phyloP scores from a whole-genome alignment of 345 rosid species.

The Stellera chamaejasme region DNA sequence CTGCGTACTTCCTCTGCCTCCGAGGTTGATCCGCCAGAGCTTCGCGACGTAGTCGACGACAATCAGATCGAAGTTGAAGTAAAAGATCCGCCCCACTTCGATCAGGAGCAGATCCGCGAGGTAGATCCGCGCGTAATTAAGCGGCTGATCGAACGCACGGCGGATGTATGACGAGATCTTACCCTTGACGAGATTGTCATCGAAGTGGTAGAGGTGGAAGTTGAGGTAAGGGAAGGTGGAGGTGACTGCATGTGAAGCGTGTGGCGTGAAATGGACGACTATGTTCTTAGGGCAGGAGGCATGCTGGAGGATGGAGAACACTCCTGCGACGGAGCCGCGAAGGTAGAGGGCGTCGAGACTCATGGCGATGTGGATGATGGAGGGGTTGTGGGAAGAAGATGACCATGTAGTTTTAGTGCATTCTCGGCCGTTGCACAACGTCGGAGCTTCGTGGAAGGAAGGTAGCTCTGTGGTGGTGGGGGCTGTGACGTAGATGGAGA shows the following conservation, averaged over 20 bases:
- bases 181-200: slow-evolving; percentile 44
- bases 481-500: no score
- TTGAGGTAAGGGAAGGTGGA: slow-evolving; percentile 66
- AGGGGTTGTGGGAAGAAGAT: slow-evolving; percentile 20
- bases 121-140: slow-evolving; percentile 86
- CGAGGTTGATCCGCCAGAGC: no score
- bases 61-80: no score
- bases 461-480: slow-evolving; percentile 36
- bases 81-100: no score
- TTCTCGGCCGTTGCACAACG: slow-evolving; percentile 62
- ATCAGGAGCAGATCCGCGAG: slow-evolving; percentile 85
- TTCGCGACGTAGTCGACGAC: no score
- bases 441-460: slow-evolving; percentile 55
- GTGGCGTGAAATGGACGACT: slow-evolving; percentile 72
- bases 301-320: slow-evolving; percentile 76
- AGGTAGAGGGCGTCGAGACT: slow-evolving; percentile 80
- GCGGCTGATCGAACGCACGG: slow-evolving; percentile 72
- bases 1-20: no score
- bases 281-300: slow-evolving; percentile 78
- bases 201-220: slow-evolving; percentile 69
- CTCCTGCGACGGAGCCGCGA: slow-evolving; percentile 86
- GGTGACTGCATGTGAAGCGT: slow-evolving; percentile 46
- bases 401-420: slow-evolving; percentile 37
- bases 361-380: slow-evolving; percentile 68
- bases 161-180: slow-evolving; percentile 72